phyloP scores from a whole-genome alignment of 2,329 filamentous ascomycete genomes.

The Diaporthe sp. region DNA sequence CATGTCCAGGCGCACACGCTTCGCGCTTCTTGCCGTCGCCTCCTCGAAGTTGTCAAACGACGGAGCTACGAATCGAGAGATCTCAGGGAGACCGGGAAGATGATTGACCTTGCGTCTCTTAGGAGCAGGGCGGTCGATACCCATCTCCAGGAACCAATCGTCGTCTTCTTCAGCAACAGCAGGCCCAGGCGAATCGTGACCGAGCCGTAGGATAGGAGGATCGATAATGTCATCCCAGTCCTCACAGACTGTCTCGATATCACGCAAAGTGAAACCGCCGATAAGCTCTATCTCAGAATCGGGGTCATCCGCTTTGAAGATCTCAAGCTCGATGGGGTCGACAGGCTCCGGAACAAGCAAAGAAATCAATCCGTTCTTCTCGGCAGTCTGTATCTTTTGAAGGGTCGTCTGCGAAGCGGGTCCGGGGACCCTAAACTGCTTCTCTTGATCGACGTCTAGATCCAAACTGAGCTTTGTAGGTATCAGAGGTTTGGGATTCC shows the following conservation, averaged over 20 bases:
- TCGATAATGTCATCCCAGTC: constrained; percentile 82
- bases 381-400: constrained; percentile 67
- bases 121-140: constrained; percentile 62
- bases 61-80: constrained; percentile 73
- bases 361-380: constrained; percentile 62
- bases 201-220: constrained; percentile 52
- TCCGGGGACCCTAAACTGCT: constrained; percentile 82
- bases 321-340: constrained; percentile 60
- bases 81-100: constrained; percentile 65
- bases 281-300: constrained; percentile 74
- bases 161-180: constrained; percentile 65
- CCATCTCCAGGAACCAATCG: constrained; percentile 75
- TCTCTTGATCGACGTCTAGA: constrained; percentile 87
- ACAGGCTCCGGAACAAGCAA: constrained; percentile 55
- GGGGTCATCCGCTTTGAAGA: constrained; percentile 56
- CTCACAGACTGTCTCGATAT: constrained; percentile 87
- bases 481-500: constrained; percentile 84
- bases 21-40: constrained; percentile 79
- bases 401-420: constrained; percentile 67
- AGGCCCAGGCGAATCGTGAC: constrained; percentile 38
- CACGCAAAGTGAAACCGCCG: constrained; percentile 81
- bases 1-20: constrained; percentile 85
- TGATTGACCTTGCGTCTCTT: constrained; percentile 75
- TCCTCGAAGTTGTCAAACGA: constrained; percentile 86
- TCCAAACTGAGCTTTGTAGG: constrained; percentile 92